These are phyloP conservation scores for Dendrobium officinale DNA, from an alignment of 106 monocot genomes.

Conservation along the genomic window DNA sequence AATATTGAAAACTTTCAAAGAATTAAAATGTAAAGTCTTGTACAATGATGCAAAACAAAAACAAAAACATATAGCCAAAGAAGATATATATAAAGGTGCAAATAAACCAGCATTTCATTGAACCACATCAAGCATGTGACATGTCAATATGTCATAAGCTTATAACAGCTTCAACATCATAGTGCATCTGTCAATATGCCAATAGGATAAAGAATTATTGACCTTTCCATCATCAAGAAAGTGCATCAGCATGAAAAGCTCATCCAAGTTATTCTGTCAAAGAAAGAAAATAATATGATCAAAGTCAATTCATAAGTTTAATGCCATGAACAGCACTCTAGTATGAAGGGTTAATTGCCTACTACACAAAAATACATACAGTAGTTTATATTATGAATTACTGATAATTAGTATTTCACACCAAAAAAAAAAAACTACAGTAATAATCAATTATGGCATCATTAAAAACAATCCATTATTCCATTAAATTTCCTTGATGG, in stretches of 20 bases:
- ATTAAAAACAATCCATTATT: background rate
- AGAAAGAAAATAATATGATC: constrained; percentile 5
- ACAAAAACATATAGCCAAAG: too few species aligned
- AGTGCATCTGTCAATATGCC: background rate
- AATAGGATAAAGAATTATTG: constrained; percentile 11
- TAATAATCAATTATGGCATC: background rate
- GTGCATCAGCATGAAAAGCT: constrained; percentile 99
- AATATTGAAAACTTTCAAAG: background rate
- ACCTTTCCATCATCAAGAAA: constrained; percentile 99
- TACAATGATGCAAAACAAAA: too few species aligned
- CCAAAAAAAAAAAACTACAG: background rate
- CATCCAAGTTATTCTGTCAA: constrained; percentile 96
- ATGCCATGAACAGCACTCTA: background rate
- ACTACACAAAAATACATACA: background rate
- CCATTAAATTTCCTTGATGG: background rate
- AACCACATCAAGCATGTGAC: background rate
- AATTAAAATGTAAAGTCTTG: background rate
- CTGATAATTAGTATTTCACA: background rate
- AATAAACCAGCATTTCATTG: background rate
- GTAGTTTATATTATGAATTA: background rate
- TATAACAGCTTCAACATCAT: background rate
- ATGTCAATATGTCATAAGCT: background rate
- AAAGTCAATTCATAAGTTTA: background rate
- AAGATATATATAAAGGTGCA: background rate
- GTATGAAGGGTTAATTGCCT: background rate